Conservation (phyloP, 352 stramenopile genomes). For the Phytophthora ramorum region DNA sequence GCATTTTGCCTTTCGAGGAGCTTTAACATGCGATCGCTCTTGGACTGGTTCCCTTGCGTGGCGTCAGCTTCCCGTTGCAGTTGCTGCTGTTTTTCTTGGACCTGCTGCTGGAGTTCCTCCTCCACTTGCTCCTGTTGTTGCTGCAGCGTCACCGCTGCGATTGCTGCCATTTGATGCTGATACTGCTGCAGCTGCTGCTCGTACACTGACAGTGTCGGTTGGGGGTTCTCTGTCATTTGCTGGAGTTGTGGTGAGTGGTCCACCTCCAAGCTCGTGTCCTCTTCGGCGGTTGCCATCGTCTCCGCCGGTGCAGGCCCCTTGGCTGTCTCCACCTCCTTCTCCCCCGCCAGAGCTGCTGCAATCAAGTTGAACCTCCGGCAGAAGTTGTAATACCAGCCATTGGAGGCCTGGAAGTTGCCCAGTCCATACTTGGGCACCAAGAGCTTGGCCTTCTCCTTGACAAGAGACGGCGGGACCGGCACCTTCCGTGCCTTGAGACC, state of each 20-base stretch:
- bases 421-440: slow-evolving; percentile 55
- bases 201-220: slow-evolving; percentile 20
- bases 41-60: slow-evolving; percentile 9
- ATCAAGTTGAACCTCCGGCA: slow-evolving; percentile 50
- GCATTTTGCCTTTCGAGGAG: slow-evolving; percentile 45
- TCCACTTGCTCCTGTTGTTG: slow-evolving; percentile 14
- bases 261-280: slow-evolving; percentile 16
- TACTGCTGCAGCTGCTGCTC: slow-evolving; percentile 41
- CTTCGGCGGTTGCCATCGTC: slow-evolving; percentile 1
- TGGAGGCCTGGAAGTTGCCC: slow-evolving; percentile 52
- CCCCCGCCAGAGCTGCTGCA: slow-evolving; percentile 37
- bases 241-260: slow-evolving; percentile 22
- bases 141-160: slow-evolving; percentile 17
- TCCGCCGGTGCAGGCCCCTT: neutral
- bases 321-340: slow-evolving; percentile 20
- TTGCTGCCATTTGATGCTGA: slow-evolving; percentile 31
- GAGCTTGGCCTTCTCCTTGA: slow-evolving; percentile 61
- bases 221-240: slow-evolving; percentile 19
- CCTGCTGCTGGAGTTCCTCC: no score
- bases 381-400: slow-evolving; percentile 67
- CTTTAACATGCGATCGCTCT: slow-evolving; percentile 44
- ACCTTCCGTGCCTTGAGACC: slow-evolving; percentile 53
- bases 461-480: slow-evolving; percentile 51
- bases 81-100: slow-evolving; percentile 17
- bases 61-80: slow-evolving; percentile 1